These are phyloP conservation scores for Astragalus membranaceus DNA, from an alignment of 306 rosid species.

Conservation along the genomic window DNA sequence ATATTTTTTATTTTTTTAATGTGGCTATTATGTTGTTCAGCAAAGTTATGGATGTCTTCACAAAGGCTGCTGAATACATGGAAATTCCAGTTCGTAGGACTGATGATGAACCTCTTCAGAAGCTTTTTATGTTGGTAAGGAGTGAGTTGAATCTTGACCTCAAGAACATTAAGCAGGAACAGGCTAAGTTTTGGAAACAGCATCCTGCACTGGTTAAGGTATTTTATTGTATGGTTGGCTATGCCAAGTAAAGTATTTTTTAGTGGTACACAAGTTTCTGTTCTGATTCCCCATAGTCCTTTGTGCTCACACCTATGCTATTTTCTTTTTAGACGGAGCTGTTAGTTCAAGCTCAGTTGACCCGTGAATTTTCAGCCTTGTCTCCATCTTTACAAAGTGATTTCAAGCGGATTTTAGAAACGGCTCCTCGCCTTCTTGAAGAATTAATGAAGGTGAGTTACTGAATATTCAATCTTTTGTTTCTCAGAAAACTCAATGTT, in stretches of 20 bases:
- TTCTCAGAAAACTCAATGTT: conserved; percentile 5
- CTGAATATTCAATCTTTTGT: conserved; percentile 17
- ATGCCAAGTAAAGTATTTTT: background rate
- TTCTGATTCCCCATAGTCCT: conserved; percentile 16
- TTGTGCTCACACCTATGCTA: conserved; percentile 20
- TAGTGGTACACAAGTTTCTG: background rate
- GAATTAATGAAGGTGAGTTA: conserved; percentile 87
- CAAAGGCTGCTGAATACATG: conserved; percentile 89
- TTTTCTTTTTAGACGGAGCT: conserved; percentile 74
- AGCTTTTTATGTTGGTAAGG: conserved; percentile 88
- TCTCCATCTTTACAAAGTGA: conserved; percentile 76
- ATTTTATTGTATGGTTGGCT: conserved; percentile 8
- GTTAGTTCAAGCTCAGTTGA: conserved; percentile 93
- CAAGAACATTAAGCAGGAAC: conserved; percentile 98
- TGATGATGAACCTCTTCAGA: conserved; percentile 90
- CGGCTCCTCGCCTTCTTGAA: conserved; percentile 96
- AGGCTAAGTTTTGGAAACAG: conserved; percentile 98
- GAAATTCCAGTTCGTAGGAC: conserved; percentile 98
- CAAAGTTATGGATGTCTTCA: conserved; percentile 99
- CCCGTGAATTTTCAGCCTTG: conserved; percentile 63
- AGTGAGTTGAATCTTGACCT: conserved; percentile 98
- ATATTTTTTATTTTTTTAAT: background rate
- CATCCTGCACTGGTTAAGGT: conserved; percentile 98
- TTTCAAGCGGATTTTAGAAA: conserved; percentile 79
- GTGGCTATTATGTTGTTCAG: conserved; percentile 32